Conservation (phyloP, 306 rosid species). For the Hippophae gyantsensis region DNA sequence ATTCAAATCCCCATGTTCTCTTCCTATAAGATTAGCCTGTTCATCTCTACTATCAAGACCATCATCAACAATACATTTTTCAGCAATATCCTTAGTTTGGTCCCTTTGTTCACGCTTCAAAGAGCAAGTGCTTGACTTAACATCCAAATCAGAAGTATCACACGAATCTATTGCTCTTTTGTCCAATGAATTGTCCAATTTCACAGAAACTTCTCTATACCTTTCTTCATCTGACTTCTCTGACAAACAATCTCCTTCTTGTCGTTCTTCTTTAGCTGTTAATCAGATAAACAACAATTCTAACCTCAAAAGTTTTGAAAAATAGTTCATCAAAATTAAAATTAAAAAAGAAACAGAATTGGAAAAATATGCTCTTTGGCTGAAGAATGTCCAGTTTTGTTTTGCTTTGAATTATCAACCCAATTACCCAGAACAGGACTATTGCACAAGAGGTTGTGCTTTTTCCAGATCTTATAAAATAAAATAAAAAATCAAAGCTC, state of each 20-base stretch:
- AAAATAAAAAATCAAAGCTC: too few species aligned
- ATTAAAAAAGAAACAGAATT: background rate
- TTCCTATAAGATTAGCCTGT: constrained; percentile 31
- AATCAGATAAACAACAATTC: constrained; percentile 9
- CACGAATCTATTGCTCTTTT: constrained; percentile 35
- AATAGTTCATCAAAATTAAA: background rate
- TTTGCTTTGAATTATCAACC: too few species aligned
- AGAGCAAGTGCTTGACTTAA: constrained; percentile 28
- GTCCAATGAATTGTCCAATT: constrained; percentile 38
- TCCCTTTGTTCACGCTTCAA: constrained; percentile 30
- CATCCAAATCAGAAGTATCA: constrained; percentile 50
- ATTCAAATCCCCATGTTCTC: constrained; percentile 30
- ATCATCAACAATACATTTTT: constrained; percentile 29
- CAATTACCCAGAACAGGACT: too few species aligned
- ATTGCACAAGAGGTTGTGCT: too few species aligned
- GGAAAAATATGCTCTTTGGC: too few species aligned
- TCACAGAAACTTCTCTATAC: constrained; percentile 32
- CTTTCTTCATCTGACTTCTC: constrained; percentile 59
- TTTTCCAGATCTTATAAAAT: too few species aligned
- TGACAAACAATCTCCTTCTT: constrained; percentile 45
- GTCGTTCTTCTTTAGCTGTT: constrained; percentile 58
- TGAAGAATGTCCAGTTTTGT: too few species aligned
- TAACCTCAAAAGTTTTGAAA: constrained; percentile 6
- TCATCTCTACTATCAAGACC: constrained; percentile 33
- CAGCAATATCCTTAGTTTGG: constrained; percentile 22